phyloP scores from a whole-genome alignment of 2,329 filamentous ascomycete genomes.

The Dothiorella sarmentorum region DNA sequence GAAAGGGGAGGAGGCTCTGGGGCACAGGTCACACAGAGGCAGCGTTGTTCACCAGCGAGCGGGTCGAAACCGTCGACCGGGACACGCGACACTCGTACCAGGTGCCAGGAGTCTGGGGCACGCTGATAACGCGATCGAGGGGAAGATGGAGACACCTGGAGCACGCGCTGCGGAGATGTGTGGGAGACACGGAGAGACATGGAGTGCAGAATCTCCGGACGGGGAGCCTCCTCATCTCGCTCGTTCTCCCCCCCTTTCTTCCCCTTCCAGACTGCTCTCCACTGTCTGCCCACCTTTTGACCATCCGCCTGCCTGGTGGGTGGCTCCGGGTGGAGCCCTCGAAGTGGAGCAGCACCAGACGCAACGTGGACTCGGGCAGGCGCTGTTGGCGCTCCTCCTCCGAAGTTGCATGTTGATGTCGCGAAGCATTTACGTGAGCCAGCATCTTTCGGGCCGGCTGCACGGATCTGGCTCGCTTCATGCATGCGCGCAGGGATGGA shows the following conservation, averaged over 20 bases:
- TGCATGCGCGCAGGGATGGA: slow-evolving; percentile 8
- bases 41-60: neutral
- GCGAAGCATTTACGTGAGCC: slow-evolving; percentile 10
- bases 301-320: slow-evolving; percentile 5
- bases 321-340: slow-evolving; percentile 1
- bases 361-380: slow-evolving; percentile 3
- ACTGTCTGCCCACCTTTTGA: slow-evolving; percentile 6
- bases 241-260: slow-evolving; percentile 2
- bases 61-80: neutral
- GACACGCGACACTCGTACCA: neutral
- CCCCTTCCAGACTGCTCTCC: slow-evolving; percentile 1
- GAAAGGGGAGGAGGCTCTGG: slow-evolving; percentile 7
- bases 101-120: slow-evolving; percentile 3
- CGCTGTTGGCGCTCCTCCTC: slow-evolving; percentile 2
- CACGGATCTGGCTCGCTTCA: slow-evolving; percentile 4
- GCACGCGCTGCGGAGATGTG: slow-evolving; percentile 10
- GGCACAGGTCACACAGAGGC: slow-evolving; percentile 13
- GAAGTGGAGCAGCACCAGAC: neutral
- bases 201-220: slow-evolving; percentile 10
- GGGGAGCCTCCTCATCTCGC: slow-evolving; percentile 14
- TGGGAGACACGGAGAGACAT: slow-evolving; percentile 11
- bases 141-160: slow-evolving; percentile 11
- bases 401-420: slow-evolving; percentile 14
- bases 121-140: slow-evolving; percentile 11
- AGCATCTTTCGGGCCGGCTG: neutral